Evolutionary conservation across 495 filamentous ascomycete species (phyloP), one percentile per base, ranked within the genome.

Genomic region (Penicillium paradoxum): DNA sequence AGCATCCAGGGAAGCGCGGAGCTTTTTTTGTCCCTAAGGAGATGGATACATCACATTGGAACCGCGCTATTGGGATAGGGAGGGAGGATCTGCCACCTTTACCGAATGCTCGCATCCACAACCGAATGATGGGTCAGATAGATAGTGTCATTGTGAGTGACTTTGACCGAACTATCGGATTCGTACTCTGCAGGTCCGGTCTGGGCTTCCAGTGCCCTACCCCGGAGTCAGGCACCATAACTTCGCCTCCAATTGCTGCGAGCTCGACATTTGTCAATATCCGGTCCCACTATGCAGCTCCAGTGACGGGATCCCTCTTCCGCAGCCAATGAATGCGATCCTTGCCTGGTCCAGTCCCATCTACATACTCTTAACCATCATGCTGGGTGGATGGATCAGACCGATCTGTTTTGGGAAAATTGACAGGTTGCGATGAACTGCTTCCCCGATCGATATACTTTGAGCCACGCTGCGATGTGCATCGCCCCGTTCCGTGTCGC

Each of bases 301-400:
- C 18, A 19, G 27, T 33, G 13, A 38, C 18, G 37, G 38, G 25
- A 34, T 34, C 14, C 14, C 49, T 51, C 29, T 34, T 25, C 38
- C 39, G 19, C 37, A 17, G 29, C 49, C 49, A 51, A 51, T 43
- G 9, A 19, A 51, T 13, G 6, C 8, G 2, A 32, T 18, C 9
- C 21, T 18, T 7, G 29, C 22, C 46, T 14, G n/a, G 30, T n/a
- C 29, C 14, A 42, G 30, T 42, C 38, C 32, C 17, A 43, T 48
- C 37, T 41, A 25, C 54, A 33, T 43, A 62, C 50, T 59, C 37
- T n/a, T 61, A 64, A 62, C 55, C 53, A 43, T 21, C 34, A 48
- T 54, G 27, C 39, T 38, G 57, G 60, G 44, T 56, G 53, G 61
- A 66, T 59, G 49, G 51, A 49, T 66, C 61, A 66, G 49, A 59